Evolutionary conservation across 805 yeast genomes (phyloP).

Genomic region (Ogataea kodamae): DNA sequence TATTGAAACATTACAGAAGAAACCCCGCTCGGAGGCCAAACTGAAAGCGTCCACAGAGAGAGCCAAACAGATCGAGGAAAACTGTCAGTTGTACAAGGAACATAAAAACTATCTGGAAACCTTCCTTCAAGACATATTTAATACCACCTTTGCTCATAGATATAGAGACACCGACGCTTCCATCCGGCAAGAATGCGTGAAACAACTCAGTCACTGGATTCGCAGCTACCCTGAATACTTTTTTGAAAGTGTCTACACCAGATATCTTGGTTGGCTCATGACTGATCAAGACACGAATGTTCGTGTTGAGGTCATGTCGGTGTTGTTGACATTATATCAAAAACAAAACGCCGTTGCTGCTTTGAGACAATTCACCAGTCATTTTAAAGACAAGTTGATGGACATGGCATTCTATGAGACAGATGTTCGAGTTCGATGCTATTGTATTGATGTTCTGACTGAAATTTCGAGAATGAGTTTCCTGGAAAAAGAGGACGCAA

Average conservation of each 20-base stretch:
- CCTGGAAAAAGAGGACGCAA: conserved; percentile 55
- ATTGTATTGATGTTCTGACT: conserved; percentile 48
- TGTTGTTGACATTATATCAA: conserved; percentile 47
- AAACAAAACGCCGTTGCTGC: conserved; percentile 51
- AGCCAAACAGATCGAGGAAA: conserved; percentile 43
- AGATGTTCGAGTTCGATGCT: conserved; percentile 51
- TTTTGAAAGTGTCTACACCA: conserved; percentile 62
- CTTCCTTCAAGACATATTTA: conserved; percentile 61
- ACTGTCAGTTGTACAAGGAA: conserved; percentile 38
- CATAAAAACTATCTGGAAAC: conserved; percentile 54
- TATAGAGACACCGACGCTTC: conserved; percentile 74
- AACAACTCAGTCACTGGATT: conserved; percentile 67
- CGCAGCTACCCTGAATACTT: conserved; percentile 65
- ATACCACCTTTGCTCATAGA: conserved; percentile 66
- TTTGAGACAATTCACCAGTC: conserved; percentile 72
- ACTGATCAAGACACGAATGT: conserved; percentile 66
- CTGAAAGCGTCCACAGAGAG: conserved; percentile 37
- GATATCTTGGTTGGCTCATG: conserved; percentile 81
- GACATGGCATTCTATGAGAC: conserved; percentile 58
- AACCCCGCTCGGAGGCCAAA: conserved; percentile 35
- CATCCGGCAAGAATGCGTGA: conserved; percentile 69
- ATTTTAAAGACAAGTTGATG: conserved; percentile 62
- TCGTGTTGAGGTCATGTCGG: conserved; percentile 59
- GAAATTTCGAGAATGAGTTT: conserved; percentile 60
- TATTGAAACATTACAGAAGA: conserved; percentile 22